Base-by-base conservation (phyloP, 768 basidiomycete genomes). In the Lentinula raphanica region DNA sequence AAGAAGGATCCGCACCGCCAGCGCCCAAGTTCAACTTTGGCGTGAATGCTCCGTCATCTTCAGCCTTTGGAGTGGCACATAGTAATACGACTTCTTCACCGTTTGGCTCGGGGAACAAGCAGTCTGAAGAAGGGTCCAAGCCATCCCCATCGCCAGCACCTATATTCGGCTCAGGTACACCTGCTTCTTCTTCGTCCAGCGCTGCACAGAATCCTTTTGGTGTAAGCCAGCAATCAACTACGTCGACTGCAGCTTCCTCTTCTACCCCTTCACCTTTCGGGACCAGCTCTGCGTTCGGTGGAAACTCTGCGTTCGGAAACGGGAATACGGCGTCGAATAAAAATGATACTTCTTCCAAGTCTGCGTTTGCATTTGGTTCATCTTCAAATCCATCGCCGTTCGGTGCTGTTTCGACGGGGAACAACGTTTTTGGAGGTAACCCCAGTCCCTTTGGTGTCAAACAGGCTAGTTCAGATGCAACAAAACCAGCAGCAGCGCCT, bases 11-110 rank as follows among this genome's bases (percentile, higher is more conserved):
- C n/a, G n/a, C 49, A 19, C 32, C 49, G 7, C 31, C 46, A 31
- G 44, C 31, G 15, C 56, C 31, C 31, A 57, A 35, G 19, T 49
- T 49, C 36, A 49, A 44, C 45, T 57, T 57, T 49, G 56, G 56
- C 13, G 15, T 46, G 17, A 45, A 45, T 38, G n/a, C 51, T 50
- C 5, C 46, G 28, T 31, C 46, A 28, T 49, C 50, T 5, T 27
- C 53, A n/a, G n/a, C n/a, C n/a, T n/a, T n/a, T n/a, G n/a, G n/a
- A n/a, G n/a, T n/a, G n/a, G n/a, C n/a, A n/a, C n/a, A n/a, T n/a
- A n/a, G n/a, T n/a, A n/a, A n/a, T n/a, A n/a, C n/a, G n/a, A 13
- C 32, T 35, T 13, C 32, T 5, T 35, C 32, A 6, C 32, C 32
- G 13, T 35, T 35, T 35, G 32, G 32, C 13, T 35, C 5, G 3